Conservation (phyloP, 1,139 yeast species). For the Wickerhamomyces sp. region DNA sequence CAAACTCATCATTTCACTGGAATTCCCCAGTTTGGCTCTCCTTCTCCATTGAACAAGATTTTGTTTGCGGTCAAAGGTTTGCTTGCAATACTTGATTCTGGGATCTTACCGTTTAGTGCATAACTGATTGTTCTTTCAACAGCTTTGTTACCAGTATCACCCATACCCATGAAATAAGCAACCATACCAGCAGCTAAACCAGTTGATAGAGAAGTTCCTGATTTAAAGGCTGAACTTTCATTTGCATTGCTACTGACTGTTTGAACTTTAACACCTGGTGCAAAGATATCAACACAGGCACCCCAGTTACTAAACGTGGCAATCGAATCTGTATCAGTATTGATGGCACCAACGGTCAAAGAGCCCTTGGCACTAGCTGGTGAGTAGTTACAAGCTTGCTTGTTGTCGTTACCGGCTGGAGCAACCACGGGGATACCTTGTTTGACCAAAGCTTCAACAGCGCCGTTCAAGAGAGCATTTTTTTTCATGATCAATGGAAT, state of each 20-base stretch:
- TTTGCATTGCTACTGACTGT: slow-evolving; percentile 31
- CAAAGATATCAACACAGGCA: slow-evolving; percentile 59
- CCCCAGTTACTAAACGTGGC: slow-evolving; percentile 64
- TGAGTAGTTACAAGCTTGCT: slow-evolving; percentile 56
- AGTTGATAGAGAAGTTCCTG: slow-evolving; percentile 79
- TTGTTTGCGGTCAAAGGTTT: slow-evolving; percentile 35
- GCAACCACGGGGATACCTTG: slow-evolving; percentile 59
- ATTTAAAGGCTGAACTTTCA: slow-evolving; percentile 31
- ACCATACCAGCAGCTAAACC: slow-evolving; percentile 70
- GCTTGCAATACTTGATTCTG: slow-evolving; percentile 23
- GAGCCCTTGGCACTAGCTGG: slow-evolving; percentile 58
- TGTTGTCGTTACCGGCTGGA: slow-evolving; percentile 65
- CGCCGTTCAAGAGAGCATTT: slow-evolving; percentile 44
- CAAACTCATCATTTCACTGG: slow-evolving; percentile 3
- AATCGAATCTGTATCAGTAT: slow-evolving; percentile 35
- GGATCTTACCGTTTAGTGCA: slow-evolving; percentile 23
- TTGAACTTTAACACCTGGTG: slow-evolving; percentile 49
- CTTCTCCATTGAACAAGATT: slow-evolving; percentile 35
- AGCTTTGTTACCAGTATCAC: slow-evolving; percentile 40
- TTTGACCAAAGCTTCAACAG: slow-evolving; percentile 55
- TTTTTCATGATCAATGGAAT: slow-evolving; percentile 63
- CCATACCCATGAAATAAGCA: slow-evolving; percentile 60
- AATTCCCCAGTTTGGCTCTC: slow-evolving; percentile 31
- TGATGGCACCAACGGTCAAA: slow-evolving; percentile 58
- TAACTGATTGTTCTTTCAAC: slow-evolving; percentile 31